Evolutionary conservation across 2,329 filamentous ascomycete genomes (phyloP), one percentile per base, ranked within the genome.

Genomic region (Ophiostoma novo-ulmi): DNA sequence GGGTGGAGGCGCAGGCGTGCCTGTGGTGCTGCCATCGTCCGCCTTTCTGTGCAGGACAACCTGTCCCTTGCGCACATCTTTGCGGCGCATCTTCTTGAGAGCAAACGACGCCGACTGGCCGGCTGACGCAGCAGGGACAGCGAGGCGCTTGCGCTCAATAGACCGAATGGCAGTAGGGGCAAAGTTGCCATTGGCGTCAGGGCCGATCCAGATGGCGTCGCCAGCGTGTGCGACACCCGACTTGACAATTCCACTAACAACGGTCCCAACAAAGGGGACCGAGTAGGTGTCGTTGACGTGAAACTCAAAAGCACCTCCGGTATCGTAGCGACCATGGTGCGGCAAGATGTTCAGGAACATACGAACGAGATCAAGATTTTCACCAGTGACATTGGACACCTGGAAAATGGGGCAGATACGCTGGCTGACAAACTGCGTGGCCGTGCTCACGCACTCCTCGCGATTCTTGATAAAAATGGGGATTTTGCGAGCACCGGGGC

Each of bases 211-310:
- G 5, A 99, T 89, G 8, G 85, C 88, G 77, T 99, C 95, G n/a
- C 94, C 94, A 0, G 92, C 87, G 78, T 98, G 95, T 20, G 97
- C 87, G 1, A 96, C 89, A 0, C 94, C 91, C 0, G 89, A 88
- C 76, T 96, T 97, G 73, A 98, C 89, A 44, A 99, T 94, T 0
- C 95, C 95, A 48, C 92, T 95, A 1, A 99, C 94, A 0, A 99
- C 95, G 0, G 95, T 99, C 14, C 95, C 95, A 0, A 97, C 93
- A 79, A 97, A 97, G 1, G 95, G 95, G 5, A 99, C 95, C 0
- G 94, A 97, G 84, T 98, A 99, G 0, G 93, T 98, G 78, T 99
- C 95, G 77, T 98, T 99, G 74, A 99, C 87, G 72, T 97, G 90
- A 75, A 98, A 97, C 78, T 98, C 95, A 74, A 98, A 96, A 0